These are phyloP conservation scores for Musa itinerans DNA, from an alignment of 176 grass and related monocot genomes.

Conservation along the genomic window DNA sequence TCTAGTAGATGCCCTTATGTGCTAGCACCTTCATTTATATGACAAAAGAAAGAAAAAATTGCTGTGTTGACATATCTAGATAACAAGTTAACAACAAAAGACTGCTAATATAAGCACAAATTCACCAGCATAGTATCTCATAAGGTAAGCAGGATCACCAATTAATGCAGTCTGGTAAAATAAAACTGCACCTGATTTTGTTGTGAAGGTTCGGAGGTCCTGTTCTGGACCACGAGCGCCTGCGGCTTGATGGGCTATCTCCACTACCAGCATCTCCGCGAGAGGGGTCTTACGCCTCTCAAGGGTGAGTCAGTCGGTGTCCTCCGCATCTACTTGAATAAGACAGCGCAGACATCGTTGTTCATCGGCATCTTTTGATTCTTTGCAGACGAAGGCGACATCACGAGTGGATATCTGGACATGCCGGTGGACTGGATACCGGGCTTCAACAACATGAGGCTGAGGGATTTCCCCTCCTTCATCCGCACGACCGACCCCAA, in stretches of 20 bases:
- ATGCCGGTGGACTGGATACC: neutral
- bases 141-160: neutral
- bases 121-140: no score
- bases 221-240: conserved; percentile 10
- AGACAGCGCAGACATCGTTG: no score
- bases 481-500: neutral
- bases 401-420: neutral
- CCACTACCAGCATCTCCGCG: neutral
- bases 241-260: conserved; percentile 9
- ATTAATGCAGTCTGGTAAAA: neutral
- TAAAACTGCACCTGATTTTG: conserved; percentile 54
- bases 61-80: neutral
- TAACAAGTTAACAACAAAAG: neutral
- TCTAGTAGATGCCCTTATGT: no score
- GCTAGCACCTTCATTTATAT: no score
- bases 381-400: neutral
- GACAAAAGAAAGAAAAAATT: no score
- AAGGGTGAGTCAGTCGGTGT: neutral
- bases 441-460: conserved; percentile 10
- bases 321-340: no score
- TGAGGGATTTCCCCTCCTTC: conserved; percentile 6
- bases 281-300: neutral
- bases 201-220: conserved; percentile 45
- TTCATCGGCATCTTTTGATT: no score
- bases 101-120: neutral